Evolutionary conservation across 2,329 filamentous ascomycete species (phyloP), one percentile per base, ranked within the genome.

Genomic region (Pseudophaeomoniella oleicola): DNA sequence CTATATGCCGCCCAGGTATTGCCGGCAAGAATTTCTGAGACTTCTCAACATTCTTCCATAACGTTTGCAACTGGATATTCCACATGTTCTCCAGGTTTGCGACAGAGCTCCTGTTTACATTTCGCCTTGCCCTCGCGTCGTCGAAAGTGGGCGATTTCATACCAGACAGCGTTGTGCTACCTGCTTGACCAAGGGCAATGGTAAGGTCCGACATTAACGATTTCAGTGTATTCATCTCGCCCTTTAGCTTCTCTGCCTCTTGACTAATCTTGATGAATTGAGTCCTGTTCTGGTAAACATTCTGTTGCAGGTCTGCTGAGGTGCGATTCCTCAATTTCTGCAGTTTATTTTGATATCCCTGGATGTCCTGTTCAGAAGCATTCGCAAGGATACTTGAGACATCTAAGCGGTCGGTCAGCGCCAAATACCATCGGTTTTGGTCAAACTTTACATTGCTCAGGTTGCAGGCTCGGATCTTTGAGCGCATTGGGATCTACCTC

Each of bases 211-310:
- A 78, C 80, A 98, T 94, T 36, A 96, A 69, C 45, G 84, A 84
- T 32, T 83, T 76, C 19, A 98, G 71, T 4, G 83, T 83, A 36
- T 84, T 75, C 90, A 98, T 96, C 57, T 98, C 90, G 38, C 76
- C 75, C 61, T 96, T 96, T 39, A 98, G 74, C 63, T 94, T 94
- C 60, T 98, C 90, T 2, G 92, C 90, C 62, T 98, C 90, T 60
- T 96, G 94, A 55, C 87, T 94, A 58, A 98, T 96, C 59, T 93
- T 93, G 67, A 98, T 96, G 54, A 98, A 98, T 52, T 96, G 90
- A 0, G 85, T 93, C 34, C 90, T 78, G 58, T 98, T 98, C 57
- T 94, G 87, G 59, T 93, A 88, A 35, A 98, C 81, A 59, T 87
- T 96, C 53, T 92, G 84, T 58, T 96, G 88, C 15, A 98, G 67